phyloP scores from a whole-genome alignment of 208 protist genomes.

The Trypanosoma platydactyli region DNA sequence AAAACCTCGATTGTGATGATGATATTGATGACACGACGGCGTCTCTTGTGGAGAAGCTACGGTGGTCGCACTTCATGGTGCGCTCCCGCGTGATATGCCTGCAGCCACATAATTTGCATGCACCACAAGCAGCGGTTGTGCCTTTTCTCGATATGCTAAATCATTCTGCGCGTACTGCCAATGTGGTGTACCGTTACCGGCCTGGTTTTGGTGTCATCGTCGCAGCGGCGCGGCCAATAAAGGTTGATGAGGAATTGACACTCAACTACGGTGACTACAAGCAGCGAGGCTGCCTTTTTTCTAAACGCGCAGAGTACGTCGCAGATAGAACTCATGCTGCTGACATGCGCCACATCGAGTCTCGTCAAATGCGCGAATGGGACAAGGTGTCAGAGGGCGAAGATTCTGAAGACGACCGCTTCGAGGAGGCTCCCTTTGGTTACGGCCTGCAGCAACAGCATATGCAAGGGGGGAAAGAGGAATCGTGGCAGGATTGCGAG shows the following conservation, averaged over 20 bases:
- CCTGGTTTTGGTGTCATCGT: slow-evolving; percentile 40
- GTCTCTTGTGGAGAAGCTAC: slow-evolving; percentile 33
- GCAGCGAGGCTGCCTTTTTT: slow-evolving; percentile 78
- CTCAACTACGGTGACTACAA: slow-evolving; percentile 66
- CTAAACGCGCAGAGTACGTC: slow-evolving; percentile 10
- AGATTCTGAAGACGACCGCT: not conserved
- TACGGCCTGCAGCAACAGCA: slow-evolving; percentile 12
- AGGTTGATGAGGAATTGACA: slow-evolving; percentile 62
- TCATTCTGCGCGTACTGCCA: slow-evolving; percentile 46
- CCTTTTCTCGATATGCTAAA: slow-evolving; percentile 88
- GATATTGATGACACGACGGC: not conserved
- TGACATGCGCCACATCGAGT: slow-evolving; percentile 27
- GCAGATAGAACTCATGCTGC: not conserved
- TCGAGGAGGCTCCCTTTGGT: slow-evolving; percentile 32
- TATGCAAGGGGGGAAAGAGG: not conserved
- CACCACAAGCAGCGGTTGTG: slow-evolving; percentile 46
- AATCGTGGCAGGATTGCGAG: slow-evolving; percentile 7
- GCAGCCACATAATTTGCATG: slow-evolving; percentile 8
- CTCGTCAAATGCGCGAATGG: slow-evolving; percentile 28
- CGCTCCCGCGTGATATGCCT: slow-evolving; percentile 79
- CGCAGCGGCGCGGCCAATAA: slow-evolving; percentile 54
- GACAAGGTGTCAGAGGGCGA: slow-evolving; percentile 8
- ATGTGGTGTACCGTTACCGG: slow-evolving; percentile 55
- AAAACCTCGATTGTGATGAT: slow-evolving; percentile 13
- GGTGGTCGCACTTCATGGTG: slow-evolving; percentile 87